Percentiles rank a stretch among this genome's conserved stretches.
phyloP scores from a whole-genome alignment of 2,329 filamentous ascomycete species.

The Apiospora aurea region DNA sequence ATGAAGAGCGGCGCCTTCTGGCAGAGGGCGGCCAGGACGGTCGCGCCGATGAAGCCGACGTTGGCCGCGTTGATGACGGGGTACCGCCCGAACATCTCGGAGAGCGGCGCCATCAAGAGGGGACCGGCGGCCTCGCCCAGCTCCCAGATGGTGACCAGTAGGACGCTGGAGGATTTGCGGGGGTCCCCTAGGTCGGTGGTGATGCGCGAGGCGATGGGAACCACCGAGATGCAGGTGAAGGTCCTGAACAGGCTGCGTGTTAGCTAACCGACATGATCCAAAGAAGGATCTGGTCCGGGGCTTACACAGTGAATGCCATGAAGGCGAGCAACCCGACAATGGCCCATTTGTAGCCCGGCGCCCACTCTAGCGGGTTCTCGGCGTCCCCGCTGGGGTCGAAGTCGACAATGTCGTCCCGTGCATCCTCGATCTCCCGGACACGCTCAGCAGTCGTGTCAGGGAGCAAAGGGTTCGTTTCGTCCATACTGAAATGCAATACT shows the following conservation, averaged over 20 bases:
- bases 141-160: slow-evolving; percentile 76
- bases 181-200: slow-evolving; percentile 52
- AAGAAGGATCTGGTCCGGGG: neutral
- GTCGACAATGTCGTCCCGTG: slow-evolving; percentile 46
- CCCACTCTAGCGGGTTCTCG: slow-evolving; percentile 63
- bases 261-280: slow-evolving; percentile 16
- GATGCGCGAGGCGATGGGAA: slow-evolving; percentile 60
- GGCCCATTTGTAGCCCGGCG: slow-evolving; percentile 57
- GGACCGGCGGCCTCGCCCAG: slow-evolving; percentile 70
- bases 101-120: slow-evolving; percentile 66
- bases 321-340: slow-evolving; percentile 60
- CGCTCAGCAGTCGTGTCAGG: slow-evolving; percentile 34
- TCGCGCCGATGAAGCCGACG: slow-evolving; percentile 56
- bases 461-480: slow-evolving; percentile 45
- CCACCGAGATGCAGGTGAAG: slow-evolving; percentile 63
- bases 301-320: slow-evolving; percentile 64
- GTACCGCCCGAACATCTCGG: slow-evolving; percentile 65
- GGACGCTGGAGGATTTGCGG: slow-evolving; percentile 56
- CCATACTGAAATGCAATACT: slow-evolving; percentile 35
- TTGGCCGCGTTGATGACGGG: slow-evolving; percentile 62
- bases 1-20: slow-evolving; percentile 56
- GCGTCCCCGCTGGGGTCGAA: slow-evolving; percentile 54
- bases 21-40: slow-evolving; percentile 54
- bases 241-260: slow-evolving; percentile 48
- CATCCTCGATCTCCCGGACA: slow-evolving; percentile 32